Evolutionary conservation across 2,329 filamentous ascomycete species (phyloP), one percentile per base, ranked within the genome.

Genomic region (Neoarthrinium moseri): DNA sequence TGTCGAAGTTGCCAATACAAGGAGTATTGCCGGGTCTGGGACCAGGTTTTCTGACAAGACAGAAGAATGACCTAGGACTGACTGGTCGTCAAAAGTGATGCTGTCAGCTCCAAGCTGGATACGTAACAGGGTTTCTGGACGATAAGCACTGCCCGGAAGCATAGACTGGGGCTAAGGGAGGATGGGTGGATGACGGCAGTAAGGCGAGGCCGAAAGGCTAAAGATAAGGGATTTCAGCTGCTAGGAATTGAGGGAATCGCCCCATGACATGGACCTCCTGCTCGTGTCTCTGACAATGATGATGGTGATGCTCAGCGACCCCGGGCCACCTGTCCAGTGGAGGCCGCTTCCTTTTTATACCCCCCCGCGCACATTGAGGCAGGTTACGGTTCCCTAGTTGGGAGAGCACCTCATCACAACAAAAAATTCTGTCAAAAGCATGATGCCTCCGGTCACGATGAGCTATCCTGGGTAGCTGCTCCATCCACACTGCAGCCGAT

Each of bases 351-450:
- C 40, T 22, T 43, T 43, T 33, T 43, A 43, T 33, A 41, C n/a
- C 12, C 18, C 22, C 20, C 13, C 10, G 11, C 11, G 21, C 18
- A 13, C 11, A 22, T 18, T n/a, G 23, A 17, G 30, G 15, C 21
- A 12, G 37, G 24, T 8, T 13, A 29, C 15, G 37, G 18, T 29
- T 22, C 23, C 32, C 30, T 29, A 35, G 21, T 24, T 21, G 17
- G 23, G 24, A n/a, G n/a, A 45, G 43, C 41, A 44, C 41, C 41
- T 44, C 32, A 44, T 36, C 15, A 29, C 17, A 13, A 20, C 33
- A 22, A 22, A 44, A 44, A 44, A 44, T 30, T 45, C 34, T 39
- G 41, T 38, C 43, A 38, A 45, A 23, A 38, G 43, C 43, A 45
- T 45, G 43, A 45, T 45, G 29, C 17, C 39, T 29, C 29, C 29